Base-by-base conservation (phyloP, 2,329 filamentous ascomycete species). In the Xylaria hypoxylon region DNA sequence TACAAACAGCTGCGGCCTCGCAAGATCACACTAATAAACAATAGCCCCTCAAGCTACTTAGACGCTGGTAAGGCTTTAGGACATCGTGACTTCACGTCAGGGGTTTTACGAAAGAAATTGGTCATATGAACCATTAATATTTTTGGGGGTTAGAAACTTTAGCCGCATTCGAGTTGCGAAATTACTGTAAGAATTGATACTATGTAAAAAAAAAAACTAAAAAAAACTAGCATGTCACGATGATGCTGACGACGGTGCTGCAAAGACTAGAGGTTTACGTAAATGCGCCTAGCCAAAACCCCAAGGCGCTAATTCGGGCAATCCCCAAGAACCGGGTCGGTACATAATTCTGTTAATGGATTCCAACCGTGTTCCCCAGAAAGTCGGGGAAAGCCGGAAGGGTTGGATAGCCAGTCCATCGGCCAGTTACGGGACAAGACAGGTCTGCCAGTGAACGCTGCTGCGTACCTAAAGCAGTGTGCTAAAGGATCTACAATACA, bases 341-440 rank as follows among this genome's bases (percentile, higher is more conserved):
- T 59, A 24, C 15, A 28, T 63, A 48, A 35, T 51, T 38, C 55
- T 47, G 6, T 24, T 35, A 11, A 24, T 38, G 24, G 48, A 53
- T 15, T 33, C 45, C 35, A 24, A 48, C 17, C 13, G 6, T 24
- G 4, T 71, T 70, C 69, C 69, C 69, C 68, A 65, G 68, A 66
- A 67, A 67, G 47, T 55, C 70, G 70, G 70, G 58, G 19, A 64
- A 69, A 64, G n/a, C 67, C 70, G 70, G 69, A 62, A 62, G 24
- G 47, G 45, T 40, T 35, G 40, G 56, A 51, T 24, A 59, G 22
- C n/a, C 44, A 52, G 38, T 45, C 35, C 45, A 48, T 52, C 58
- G 56, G 65, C 65, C 51, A 67, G 65, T 44, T 57, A 50, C 68
- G 68, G 70, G 50, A 60, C 38, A 62, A 40, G 24, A 48, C 11